Percentiles rank a stretch among this genome's conserved stretches.
Conservation (phyloP, 2,329 filamentous ascomycete genomes). For the Penicillium sp. region DNA sequence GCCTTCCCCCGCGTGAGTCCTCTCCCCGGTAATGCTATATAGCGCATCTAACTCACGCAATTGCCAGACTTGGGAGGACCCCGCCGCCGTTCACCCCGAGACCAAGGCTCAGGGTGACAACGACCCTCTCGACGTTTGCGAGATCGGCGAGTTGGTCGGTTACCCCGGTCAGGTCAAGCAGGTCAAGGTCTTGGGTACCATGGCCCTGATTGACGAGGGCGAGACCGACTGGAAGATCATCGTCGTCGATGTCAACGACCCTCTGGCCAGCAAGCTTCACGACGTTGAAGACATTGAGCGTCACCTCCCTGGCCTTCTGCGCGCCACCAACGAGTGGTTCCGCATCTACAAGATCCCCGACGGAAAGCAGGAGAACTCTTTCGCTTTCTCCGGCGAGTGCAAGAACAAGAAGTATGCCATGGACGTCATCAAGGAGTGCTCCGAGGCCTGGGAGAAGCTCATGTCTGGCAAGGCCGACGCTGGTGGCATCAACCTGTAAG, state of each 20-base stretch:
- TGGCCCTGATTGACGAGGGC: slow-evolving; percentile 98
- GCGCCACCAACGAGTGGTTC: slow-evolving; percentile 99
- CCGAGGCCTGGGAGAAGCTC: slow-evolving; percentile 94
- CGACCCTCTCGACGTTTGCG: slow-evolving; percentile 98
- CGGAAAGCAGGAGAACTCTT: slow-evolving; percentile 99
- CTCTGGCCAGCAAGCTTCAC: slow-evolving; percentile 92
- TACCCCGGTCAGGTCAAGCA: slow-evolving; percentile 98
- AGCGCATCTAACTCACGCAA: not conserved
- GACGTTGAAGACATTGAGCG: slow-evolving; percentile 99
- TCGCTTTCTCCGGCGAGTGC: slow-evolving; percentile 99
- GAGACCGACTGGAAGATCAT: slow-evolving; percentile 99
- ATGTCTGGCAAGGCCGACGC: slow-evolving; percentile 82
- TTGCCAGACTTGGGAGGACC: slow-evolving; percentile 93
- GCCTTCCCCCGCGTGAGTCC: slow-evolving; percentile 87
- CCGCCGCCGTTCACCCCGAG: slow-evolving; percentile 91
- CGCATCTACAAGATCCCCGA: slow-evolving; percentile 99
- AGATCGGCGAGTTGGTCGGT: slow-evolving; percentile 97
- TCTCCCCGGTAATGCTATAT: not conserved
- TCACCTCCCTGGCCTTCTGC: slow-evolving; percentile 92
- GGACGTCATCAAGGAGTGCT: slow-evolving; percentile 93
- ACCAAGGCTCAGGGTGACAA: slow-evolving; percentile 99
- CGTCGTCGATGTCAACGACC: slow-evolving; percentile 97
- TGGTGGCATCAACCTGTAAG: slow-evolving; percentile 79
- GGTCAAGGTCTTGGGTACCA: slow-evolving; percentile 99
- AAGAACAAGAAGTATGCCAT: slow-evolving; percentile 99